Conservation (phyloP, 768 basidiomycete species). For the Clavulina sp. region DNA sequence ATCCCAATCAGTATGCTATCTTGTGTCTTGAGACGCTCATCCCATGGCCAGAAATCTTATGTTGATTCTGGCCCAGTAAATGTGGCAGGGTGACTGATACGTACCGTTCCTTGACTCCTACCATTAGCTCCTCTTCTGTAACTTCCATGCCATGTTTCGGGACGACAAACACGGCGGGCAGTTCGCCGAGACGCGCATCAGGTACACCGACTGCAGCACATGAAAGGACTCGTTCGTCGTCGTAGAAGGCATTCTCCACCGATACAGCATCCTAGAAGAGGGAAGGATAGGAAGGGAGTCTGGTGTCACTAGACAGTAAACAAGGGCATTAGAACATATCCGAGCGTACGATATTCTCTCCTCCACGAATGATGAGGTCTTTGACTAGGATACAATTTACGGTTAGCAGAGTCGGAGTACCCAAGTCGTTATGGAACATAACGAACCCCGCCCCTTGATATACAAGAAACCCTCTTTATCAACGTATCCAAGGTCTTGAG, state of each 20-base stretch:
- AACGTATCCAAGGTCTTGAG: slow-evolving; percentile 21
- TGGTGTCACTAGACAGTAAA: too few relatives aligned
- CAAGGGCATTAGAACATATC: too few relatives aligned
- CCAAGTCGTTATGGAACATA: too few relatives aligned
- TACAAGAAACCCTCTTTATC: slow-evolving; percentile 23
- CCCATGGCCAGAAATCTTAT: too few relatives aligned
- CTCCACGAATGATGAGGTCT: slow-evolving; percentile 44
- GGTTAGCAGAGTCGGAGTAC: too few relatives aligned
- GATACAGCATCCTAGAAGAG: slow-evolving; percentile 45
- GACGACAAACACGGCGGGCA: slow-evolving; percentile 38
- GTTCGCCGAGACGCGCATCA: slow-evolving; percentile 39
- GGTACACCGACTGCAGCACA: slow-evolving; percentile 44
- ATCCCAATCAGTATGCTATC: too few relatives aligned
- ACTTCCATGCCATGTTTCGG: slow-evolving; percentile 29
- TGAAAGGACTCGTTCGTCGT: slow-evolving; percentile 35
- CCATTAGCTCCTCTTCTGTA: slow-evolving; percentile 32
- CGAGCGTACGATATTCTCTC: slow-evolving; percentile 40
- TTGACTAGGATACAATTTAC: too few relatives aligned
- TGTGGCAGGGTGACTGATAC: too few relatives aligned
- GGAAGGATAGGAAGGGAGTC: too few relatives aligned
- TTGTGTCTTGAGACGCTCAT: too few relatives aligned
- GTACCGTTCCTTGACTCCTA: slow-evolving; percentile 24
- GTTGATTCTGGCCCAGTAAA: too few relatives aligned
- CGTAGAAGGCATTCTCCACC: slow-evolving; percentile 43
- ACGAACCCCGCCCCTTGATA: slow-evolving; percentile 19